Evolutionary conservation across 1,284 basidiomycete species (phyloP), one percentile per base, ranked within the genome.

Genomic region (Tilletiopsis washingtonensis): DNA sequence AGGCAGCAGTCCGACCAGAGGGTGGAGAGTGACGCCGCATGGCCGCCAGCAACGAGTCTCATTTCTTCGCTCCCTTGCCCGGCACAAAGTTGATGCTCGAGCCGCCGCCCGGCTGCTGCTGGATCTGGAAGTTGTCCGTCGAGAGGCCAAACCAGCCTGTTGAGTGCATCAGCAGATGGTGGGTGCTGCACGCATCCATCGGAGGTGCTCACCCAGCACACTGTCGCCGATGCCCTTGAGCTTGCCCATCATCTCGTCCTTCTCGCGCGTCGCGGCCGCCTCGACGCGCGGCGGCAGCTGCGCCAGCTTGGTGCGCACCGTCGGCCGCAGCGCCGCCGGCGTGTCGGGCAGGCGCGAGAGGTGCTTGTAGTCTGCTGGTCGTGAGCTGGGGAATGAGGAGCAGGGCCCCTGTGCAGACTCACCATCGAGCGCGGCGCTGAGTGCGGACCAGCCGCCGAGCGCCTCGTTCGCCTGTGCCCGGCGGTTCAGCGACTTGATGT

Each of bases 191-290:
- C n/a, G n/a, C n/a, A n/a, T n/a, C n/a, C n/a, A n/a, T n/a, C n/a
- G n/a, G n/a, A 24, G 40, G n/a, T 4, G 62, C 78, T 67, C 74
- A 83, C 91, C 90, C n/a, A 98, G 77, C 38, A 98, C 77, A 47
- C 80, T 86, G 68, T 98, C 90, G 0, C 93, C 93, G 4, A 98
- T 73, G 1, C 85, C 88, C 73, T 98, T 97, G 48, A 98, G 75
- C 74, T 98, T 96, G 53, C 78, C 81, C 62, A 97, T 59, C 88
- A 96, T 93, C 73, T 97, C 93, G 7, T 81, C 81, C 51, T 88
- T 93, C 74, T 98, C 93, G 59, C 77, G 79, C 71, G 91, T 85
- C 74, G 89, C 88, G 21, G 86, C 84, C 19, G 76, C 79, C 59
- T 85, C 82, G 20, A 85, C 74, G 4, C 84, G 81, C 29, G 82